A percentile compares a stretch with the other conserved stretches of the same genome.
Evolutionary conservation across 148 eudicot species (phyloP).

Genomic region (Vaccinium macrocarpon): DNA sequence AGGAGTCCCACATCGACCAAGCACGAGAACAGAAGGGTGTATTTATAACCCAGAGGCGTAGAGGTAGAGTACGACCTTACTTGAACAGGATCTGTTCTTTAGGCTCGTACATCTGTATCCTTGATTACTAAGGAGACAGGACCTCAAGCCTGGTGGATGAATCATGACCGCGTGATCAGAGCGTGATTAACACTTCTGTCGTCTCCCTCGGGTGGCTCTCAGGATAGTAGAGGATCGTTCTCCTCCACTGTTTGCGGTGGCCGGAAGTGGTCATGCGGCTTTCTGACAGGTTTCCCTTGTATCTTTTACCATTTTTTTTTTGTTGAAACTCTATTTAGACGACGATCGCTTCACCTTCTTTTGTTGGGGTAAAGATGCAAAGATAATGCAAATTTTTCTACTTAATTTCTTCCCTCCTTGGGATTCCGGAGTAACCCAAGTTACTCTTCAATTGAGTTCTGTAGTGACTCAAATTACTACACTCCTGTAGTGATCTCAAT

Average conservation of each 20-base stretch:
- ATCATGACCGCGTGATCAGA: not conserved
- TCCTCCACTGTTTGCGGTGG: not conserved
- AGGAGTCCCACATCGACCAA: not conserved
- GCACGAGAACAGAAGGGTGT: not conserved
- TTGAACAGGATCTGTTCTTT: constrained; percentile 16
- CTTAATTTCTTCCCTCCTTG: too few relatives aligned
- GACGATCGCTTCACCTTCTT: not conserved
- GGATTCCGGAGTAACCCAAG: too few relatives aligned
- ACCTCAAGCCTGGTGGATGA: constrained; percentile 12
- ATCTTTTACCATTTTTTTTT: not conserved
- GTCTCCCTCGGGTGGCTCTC: not conserved
- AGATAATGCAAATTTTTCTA: too few relatives aligned
- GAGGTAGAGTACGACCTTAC: not conserved
- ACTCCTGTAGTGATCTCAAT: too few relatives aligned
- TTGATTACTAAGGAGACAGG: constrained; percentile 8
- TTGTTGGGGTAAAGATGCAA: too few relatives aligned
- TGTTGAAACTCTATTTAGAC: too few relatives aligned
- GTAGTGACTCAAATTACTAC: too few relatives aligned
- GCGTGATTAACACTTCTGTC: not conserved
- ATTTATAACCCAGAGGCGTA: too few relatives aligned
- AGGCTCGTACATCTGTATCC: constrained; percentile 13
- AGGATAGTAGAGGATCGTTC: not conserved
- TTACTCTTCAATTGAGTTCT: too few relatives aligned
- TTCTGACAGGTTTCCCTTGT: not conserved
- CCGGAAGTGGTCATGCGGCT: not conserved